Base-by-base conservation (phyloP, 305 asterid species). In the Solanum aculeatissimum region DNA sequence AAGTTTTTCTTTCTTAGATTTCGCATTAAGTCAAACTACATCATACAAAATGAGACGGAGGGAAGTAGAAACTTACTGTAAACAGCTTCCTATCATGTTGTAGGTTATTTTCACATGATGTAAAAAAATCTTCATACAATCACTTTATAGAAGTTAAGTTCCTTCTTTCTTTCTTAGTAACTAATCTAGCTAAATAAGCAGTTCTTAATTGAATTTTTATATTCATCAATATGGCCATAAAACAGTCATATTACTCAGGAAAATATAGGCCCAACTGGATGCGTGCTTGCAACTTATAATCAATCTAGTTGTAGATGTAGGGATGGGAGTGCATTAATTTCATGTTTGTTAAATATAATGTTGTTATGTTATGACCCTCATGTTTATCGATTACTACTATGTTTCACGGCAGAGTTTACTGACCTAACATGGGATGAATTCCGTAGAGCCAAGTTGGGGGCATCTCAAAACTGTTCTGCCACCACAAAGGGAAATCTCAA, bases 371-470 rank as follows among this genome's bases (percentile, higher is more conserved):
- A 13, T 71, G 57, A 12, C 21, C 25, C 23, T 74, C 8, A 4
- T 47, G 43, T 77, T 77, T 77, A 29, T 25, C 7, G n/a, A 3
- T 70, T 8, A 42, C 2, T 29, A 89, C 38, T 19, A n/a, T 68
- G 85, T 54, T 83, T 70, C 32, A 58, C 51, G 84, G 86, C 93
- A 96, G 98, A 89, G 91, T 97, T 94, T 88, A 71, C 98, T 86
- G 99, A 97, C 86, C 47, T 94, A 97, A 94, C 98, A 35, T 97
- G 99, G 99, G 97, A 94, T 3, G 98, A 97, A 90, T 97, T 97
- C 92, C 92, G 88, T 9, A 89, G 74, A 82, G 92, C 94, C 58
- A 90, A 80, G 79, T 82, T 97, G 86, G 99, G 99, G 86, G 99
- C 98, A 69, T 94, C 98, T 88, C 98, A 97, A 86, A 94, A 97